A percentile compares a stretch with the other conserved stretches of the same genome.
Evolutionary conservation across 495 filamentous ascomycete species (phyloP).

Genomic region (Aspergillus nanangensis): DNA sequence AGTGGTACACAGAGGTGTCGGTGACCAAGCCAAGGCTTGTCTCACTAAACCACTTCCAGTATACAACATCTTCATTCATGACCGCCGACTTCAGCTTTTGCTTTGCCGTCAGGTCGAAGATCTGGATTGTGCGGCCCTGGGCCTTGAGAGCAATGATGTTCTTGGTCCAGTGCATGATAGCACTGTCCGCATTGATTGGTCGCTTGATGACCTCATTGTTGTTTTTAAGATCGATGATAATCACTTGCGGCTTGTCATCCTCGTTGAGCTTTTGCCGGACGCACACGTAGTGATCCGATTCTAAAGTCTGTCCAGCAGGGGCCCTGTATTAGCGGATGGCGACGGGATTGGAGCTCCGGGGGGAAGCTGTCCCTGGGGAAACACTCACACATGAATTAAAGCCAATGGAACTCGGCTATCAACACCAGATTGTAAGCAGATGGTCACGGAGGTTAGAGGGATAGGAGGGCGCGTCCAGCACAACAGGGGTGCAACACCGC

Average conservation of each 20-base stretch:
- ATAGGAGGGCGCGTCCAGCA: constrained; percentile 3
- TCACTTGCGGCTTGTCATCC: constrained; percentile 79
- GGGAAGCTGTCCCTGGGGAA: not conserved
- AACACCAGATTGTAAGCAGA: constrained; percentile 34
- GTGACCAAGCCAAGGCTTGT: constrained; percentile 84
- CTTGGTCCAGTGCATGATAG: constrained; percentile 97
- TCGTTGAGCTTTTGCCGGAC: constrained; percentile 86
- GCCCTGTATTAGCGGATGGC: constrained; percentile 4
- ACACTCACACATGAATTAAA: constrained; percentile 92
- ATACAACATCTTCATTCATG: constrained; percentile 95
- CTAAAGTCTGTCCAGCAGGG: constrained; percentile 67
- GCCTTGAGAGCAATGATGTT: constrained; percentile 97
- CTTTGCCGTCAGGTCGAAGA: constrained; percentile 90
- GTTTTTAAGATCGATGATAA: constrained; percentile 96
- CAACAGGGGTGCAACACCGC: constrained; percentile 9
- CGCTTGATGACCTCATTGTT: constrained; percentile 86
- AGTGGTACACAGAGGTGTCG: constrained; percentile 87
- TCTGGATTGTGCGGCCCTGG: constrained; percentile 86
- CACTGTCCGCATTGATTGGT: constrained; percentile 98
- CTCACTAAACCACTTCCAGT: constrained; percentile 99
- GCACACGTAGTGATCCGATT: constrained; percentile 94
- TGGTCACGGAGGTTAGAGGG: constrained; percentile 8
- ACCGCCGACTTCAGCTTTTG: constrained; percentile 89
- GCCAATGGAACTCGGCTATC: constrained; percentile 75
- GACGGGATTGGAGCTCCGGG: not conserved